These are phyloP conservation scores for Rhytidiadelphus loreus DNA, from an alignment of 225 moss, liverwort and hornwort genomes.

Conservation along the genomic window DNA sequence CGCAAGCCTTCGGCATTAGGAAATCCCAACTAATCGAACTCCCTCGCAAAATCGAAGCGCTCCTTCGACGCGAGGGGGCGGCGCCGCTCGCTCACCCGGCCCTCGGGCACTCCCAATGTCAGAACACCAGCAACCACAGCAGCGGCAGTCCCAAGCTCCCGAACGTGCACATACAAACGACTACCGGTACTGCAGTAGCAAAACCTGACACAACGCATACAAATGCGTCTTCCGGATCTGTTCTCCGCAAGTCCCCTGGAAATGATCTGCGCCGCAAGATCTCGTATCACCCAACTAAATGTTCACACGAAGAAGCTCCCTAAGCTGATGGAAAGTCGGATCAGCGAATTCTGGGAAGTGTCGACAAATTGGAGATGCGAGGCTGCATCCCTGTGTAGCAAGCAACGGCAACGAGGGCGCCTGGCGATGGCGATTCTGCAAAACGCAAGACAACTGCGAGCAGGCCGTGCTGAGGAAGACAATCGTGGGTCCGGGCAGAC, in stretches of 20 bases:
- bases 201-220: neutral
- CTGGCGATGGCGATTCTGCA: neutral
- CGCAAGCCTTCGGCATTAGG: conserved; percentile 86
- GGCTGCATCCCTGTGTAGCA: neutral
- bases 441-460: neutral
- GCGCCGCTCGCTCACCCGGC: neutral
- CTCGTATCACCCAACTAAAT: neutral
- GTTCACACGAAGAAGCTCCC: neutral
- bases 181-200: neutral
- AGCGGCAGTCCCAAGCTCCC: neutral
- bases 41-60: neutral
- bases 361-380: conserved; percentile 7
- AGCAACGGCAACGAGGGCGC: neutral
- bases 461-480: too few species aligned
- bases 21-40: neutral
- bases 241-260: neutral
- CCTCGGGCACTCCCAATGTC: neutral
- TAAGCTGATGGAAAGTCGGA: neutral
- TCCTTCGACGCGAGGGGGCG: too few species aligned
- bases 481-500: neutral
- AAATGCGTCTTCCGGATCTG: neutral
- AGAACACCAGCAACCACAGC: conserved; percentile 6
- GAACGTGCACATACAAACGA: neutral
- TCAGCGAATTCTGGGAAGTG: neutral
- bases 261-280: neutral